Percentiles rank a stretch among this genome's conserved stretches.
phyloP scores from a whole-genome alignment of 2,329 filamentous ascomycete species.

The Penicillium sp. region DNA sequence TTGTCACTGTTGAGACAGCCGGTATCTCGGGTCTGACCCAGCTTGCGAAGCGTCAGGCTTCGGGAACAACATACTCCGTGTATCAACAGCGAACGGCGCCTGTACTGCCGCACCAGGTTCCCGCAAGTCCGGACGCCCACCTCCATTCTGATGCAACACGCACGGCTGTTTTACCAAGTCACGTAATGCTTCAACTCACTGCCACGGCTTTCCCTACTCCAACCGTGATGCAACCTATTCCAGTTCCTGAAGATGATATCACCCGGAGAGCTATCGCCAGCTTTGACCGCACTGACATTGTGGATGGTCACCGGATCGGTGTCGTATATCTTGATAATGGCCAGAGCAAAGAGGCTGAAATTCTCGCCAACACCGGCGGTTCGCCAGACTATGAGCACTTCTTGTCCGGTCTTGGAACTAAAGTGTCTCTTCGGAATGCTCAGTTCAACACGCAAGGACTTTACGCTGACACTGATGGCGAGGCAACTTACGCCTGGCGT shows the following conservation, averaged over 20 bases:
- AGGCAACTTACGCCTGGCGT: slow-evolving; percentile 90
- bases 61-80: slow-evolving; percentile 52
- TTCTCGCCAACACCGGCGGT: slow-evolving; percentile 82
- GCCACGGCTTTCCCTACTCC: slow-evolving; percentile 48
- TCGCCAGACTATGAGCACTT: slow-evolving; percentile 88
- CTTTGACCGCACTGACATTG: slow-evolving; percentile 84
- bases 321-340: slow-evolving; percentile 90
- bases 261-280: slow-evolving; percentile 72
- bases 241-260: slow-evolving; percentile 71
- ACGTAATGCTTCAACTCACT: slow-evolving; percentile 49
- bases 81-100: slow-evolving; percentile 52
- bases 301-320: slow-evolving; percentile 94
- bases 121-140: slow-evolving; percentile 42
- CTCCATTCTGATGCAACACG: slow-evolving; percentile 41
- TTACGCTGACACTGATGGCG: slow-evolving; percentile 80
- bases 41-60: slow-evolving; percentile 54
- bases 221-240: slow-evolving; percentile 67
- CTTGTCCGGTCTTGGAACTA: slow-evolving; percentile 75
- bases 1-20: slow-evolving; percentile 54
- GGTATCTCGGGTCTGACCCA: slow-evolving; percentile 51
- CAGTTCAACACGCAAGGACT: slow-evolving; percentile 92
- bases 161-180: slow-evolving; percentile 49
- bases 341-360: slow-evolving; percentile 79
- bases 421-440: slow-evolving; percentile 77
- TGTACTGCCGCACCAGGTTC: slow-evolving; percentile 49